A percentile compares a stretch with the other conserved stretches of the same genome.
Evolutionary conservation across 805 yeast species (phyloP).

Genomic region (Suhomyces faveliae): DNA sequence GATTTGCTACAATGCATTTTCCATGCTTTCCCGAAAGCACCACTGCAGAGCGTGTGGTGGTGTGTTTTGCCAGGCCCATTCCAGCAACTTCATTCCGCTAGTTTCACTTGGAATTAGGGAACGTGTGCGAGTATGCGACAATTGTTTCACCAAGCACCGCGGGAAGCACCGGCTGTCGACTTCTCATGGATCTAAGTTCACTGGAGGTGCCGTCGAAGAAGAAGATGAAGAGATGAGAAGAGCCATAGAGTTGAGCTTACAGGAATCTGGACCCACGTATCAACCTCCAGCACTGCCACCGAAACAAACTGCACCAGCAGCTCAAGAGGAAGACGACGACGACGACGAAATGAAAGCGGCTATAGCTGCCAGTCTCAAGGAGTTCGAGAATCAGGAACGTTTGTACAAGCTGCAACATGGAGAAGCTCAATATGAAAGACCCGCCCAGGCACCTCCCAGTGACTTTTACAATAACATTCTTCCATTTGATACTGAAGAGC

Average conservation of each 20-base stretch:
- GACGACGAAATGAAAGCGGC: conserved; percentile 88
- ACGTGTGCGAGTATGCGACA: conserved; percentile 92
- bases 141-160: conserved; percentile 67
- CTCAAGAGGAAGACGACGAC: conserved; percentile 61
- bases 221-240: conserved; percentile 74
- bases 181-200: conserved; percentile 5
- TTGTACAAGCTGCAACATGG: conserved; percentile 13
- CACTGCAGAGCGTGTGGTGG: conserved; percentile 98
- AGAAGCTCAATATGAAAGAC: background rate
- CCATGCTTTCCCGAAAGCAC: conserved; percentile 85
- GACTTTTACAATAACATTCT: conserved; percentile 30
- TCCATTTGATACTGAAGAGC: conserved; percentile 17
- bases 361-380: conserved; percentile 84
- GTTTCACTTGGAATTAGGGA: conserved; percentile 84
- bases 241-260: conserved; percentile 78
- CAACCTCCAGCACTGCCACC: conserved; percentile 15
- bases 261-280: conserved; percentile 41
- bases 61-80: conserved; percentile 82
- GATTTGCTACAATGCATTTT: conserved; percentile 81
- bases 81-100: conserved; percentile 67
- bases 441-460: conserved; percentile 25
- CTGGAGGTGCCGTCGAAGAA: conserved; percentile 27
- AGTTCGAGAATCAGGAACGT: conserved; percentile 47
- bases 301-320: conserved; percentile 11
- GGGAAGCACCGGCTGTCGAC: conserved; percentile 3